phyloP scores from a whole-genome alignment of 768 basidiomycete genomes.

The Flagelloscypha sp. region DNA sequence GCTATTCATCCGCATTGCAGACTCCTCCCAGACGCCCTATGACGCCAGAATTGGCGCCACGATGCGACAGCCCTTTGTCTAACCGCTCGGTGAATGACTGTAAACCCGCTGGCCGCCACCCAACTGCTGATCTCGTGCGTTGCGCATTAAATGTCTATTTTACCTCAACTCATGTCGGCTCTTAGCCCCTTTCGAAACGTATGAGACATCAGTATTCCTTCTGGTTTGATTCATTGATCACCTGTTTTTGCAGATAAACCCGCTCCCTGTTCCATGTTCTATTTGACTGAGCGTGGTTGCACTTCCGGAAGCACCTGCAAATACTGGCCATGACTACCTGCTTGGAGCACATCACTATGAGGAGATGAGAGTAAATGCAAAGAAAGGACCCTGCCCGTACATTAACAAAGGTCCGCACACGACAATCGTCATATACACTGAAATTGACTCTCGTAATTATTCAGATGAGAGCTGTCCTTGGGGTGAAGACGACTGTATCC shows the following conservation, averaged over 20 bases:
- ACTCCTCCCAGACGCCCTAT: no score
- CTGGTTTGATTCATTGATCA: not conserved
- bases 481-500: slow-evolving; percentile 54
- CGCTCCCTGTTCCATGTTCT: slow-evolving; percentile 61
- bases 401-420: slow-evolving; percentile 43
- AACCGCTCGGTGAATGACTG: no score
- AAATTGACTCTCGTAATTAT: slow-evolving; percentile 5
- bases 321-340: slow-evolving; percentile 55
- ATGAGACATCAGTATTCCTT: slow-evolving; percentile 19
- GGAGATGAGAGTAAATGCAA: slow-evolving; percentile 48
- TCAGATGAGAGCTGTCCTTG: slow-evolving; percentile 49
- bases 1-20: slow-evolving; percentile 36
- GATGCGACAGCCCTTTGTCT: slow-evolving; percentile 41
- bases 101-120: no score
- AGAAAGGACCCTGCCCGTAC: slow-evolving; percentile 53
- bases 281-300: slow-evolving; percentile 53
- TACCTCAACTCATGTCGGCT: no score
- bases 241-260: slow-evolving; percentile 40
- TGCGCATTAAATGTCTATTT: no score
- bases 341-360: slow-evolving; percentile 44
- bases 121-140: no score
- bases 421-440: not conserved
- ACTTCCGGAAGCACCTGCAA: slow-evolving; percentile 50
- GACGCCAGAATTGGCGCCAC: slow-evolving; percentile 31
- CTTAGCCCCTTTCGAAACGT: slow-evolving; percentile 56